phyloP scores from a whole-genome alignment of 768 basidiomycete species.

The Cystofilobasidium ferigula region DNA sequence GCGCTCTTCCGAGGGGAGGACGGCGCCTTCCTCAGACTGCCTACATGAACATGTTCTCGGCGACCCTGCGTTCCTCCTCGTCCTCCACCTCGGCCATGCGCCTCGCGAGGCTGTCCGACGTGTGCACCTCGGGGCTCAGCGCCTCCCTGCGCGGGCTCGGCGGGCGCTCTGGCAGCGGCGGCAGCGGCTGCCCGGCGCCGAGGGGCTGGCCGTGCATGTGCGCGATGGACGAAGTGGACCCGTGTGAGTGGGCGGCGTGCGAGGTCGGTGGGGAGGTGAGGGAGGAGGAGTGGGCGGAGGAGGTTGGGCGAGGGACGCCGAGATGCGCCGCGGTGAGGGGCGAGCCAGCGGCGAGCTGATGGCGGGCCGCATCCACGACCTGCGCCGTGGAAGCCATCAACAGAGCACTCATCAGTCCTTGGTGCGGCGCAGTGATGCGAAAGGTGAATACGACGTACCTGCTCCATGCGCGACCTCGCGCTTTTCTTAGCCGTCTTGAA shows the following conservation, averaged over 20 bases:
- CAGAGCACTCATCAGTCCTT: background rate
- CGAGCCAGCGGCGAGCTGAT: background rate
- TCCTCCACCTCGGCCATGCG: slow-evolving; percentile 16
- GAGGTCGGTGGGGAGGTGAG: background rate
- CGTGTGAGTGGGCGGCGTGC: background rate
- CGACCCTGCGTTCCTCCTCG: slow-evolving; percentile 22
- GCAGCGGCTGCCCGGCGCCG: background rate
- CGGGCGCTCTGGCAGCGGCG: background rate
- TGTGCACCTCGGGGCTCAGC: background rate
- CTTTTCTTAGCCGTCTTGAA: slow-evolving; percentile 9
- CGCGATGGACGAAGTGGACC: too few species aligned
- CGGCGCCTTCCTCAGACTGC: too few species aligned
- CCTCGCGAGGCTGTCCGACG: background rate
- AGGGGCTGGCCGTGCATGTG: too few species aligned
- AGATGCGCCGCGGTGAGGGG: background rate
- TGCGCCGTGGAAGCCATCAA: background rate
- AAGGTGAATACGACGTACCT: background rate
- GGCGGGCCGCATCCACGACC: slow-evolving; percentile 1
- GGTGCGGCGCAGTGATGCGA: background rate
- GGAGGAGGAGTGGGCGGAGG: background rate
- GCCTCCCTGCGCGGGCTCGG: slow-evolving; percentile 1
- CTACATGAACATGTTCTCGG: slow-evolving; percentile 24
- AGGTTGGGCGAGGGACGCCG: background rate
- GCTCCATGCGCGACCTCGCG: background rate
- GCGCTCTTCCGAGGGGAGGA: too few species aligned